Conservation (phyloP, 2,329 filamentous ascomycete genomes). For the Ceratocystis huliohia region DNA sequence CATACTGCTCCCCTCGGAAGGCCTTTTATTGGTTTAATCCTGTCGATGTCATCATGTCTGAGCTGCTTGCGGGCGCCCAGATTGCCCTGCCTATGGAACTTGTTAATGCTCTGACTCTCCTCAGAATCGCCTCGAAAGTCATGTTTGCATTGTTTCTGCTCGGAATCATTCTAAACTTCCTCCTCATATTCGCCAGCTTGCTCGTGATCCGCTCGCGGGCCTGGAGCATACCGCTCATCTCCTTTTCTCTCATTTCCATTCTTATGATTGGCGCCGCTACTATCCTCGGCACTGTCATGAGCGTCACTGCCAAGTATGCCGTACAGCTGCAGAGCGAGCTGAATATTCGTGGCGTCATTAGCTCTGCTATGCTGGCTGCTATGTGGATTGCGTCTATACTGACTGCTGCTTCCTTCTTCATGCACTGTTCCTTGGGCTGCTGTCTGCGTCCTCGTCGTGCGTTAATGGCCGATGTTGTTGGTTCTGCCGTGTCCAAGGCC, state of each 20-base stretch:
- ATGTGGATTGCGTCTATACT: slow-evolving; percentile 73
- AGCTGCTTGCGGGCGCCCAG: slow-evolving; percentile 69
- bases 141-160: slow-evolving; percentile 85
- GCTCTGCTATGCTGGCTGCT: slow-evolving; percentile 65
- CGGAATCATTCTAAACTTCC: slow-evolving; percentile 54
- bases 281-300: slow-evolving; percentile 71
- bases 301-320: slow-evolving; percentile 65
- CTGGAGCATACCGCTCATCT: slow-evolving; percentile 55
- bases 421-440: slow-evolving; percentile 67
- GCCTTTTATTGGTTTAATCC: slow-evolving; percentile 85
- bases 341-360: slow-evolving; percentile 61
- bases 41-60: slow-evolving; percentile 62
- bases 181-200: slow-evolving; percentile 56
- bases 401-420: slow-evolving; percentile 53
- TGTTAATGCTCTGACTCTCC: slow-evolving; percentile 58
- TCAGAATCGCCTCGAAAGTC: slow-evolving; percentile 61
- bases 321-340: slow-evolving; percentile 58
- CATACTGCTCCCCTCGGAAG: slow-evolving; percentile 57
- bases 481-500: neutral
- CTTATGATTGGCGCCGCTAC: slow-evolving; percentile 57
- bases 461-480: slow-evolving; percentile 13
- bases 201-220: slow-evolving; percentile 42
- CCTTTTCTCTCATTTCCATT: slow-evolving; percentile 53
- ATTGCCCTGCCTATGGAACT: slow-evolving; percentile 69
- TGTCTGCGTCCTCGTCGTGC: slow-evolving; percentile 32